phyloP scores from a whole-genome alignment of 306 rosid genomes.

The Medicago lupulina region DNA sequence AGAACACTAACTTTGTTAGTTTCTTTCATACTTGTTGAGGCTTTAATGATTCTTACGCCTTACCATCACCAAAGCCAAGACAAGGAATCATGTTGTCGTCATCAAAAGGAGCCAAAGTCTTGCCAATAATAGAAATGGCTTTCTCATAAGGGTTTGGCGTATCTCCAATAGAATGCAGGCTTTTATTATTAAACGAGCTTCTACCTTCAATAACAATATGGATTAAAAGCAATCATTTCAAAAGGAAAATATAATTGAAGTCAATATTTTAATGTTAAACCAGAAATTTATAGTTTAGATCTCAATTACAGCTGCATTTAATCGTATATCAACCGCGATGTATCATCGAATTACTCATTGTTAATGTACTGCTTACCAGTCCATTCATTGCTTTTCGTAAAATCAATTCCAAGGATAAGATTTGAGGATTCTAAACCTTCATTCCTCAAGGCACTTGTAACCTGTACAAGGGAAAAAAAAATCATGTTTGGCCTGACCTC shows the following conservation, averaged over 20 bases:
- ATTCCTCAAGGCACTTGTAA: slow-evolving; percentile 70
- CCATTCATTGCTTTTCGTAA: slow-evolving; percentile 96
- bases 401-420: slow-evolving; percentile 86
- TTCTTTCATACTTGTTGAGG: background rate
- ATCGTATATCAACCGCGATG: background rate
- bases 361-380: slow-evolving; percentile 59
- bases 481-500: background rate
- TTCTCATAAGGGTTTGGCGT: slow-evolving; percentile 88
- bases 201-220: slow-evolving; percentile 59
- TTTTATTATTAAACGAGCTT: slow-evolving; percentile 66
- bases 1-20: slow-evolving; percentile 12
- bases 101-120: slow-evolving; percentile 87
- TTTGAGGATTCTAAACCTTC: slow-evolving; percentile 92
- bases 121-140: slow-evolving; percentile 79
- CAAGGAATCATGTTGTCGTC: slow-evolving; percentile 95
- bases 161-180: slow-evolving; percentile 74
- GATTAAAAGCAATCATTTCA: slow-evolving; percentile 20
- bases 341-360: background rate
- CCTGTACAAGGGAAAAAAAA: slow-evolving; percentile 51
- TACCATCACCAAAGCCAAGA: slow-evolving; percentile 95
- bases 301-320: background rate
- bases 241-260: slow-evolving; percentile 10
- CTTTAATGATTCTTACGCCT: slow-evolving; percentile 32
- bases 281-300: background rate
- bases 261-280: background rate